Percentiles rank a stretch among this genome's conserved stretches.
Conservation (phyloP, 306 rosid species). For the Trifolium pratense region DNA sequence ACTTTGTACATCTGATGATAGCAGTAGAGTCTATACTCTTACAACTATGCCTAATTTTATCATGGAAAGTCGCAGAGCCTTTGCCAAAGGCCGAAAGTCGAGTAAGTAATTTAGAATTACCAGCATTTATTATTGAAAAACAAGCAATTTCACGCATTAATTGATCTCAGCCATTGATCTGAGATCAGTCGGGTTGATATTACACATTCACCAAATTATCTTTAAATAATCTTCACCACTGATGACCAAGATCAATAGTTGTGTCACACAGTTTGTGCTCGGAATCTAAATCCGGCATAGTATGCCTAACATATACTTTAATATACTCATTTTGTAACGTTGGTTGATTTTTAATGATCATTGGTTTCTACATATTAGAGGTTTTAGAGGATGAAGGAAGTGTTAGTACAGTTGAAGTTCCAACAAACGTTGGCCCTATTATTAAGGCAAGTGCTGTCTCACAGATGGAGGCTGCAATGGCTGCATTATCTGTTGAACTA, state of each 20-base stretch:
- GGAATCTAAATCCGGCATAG: background rate
- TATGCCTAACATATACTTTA: background rate
- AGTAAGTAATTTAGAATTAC: constrained; percentile 40
- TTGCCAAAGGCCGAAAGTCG: constrained; percentile 89
- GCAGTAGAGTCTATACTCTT: background rate
- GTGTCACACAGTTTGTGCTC: background rate
- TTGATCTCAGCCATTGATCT: background rate
- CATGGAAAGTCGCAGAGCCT: constrained; percentile 70
- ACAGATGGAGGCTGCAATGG: constrained; percentile 83
- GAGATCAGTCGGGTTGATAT: background rate
- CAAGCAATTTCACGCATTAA: background rate
- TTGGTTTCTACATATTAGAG: constrained; percentile 51
- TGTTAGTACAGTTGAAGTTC: constrained; percentile 56
- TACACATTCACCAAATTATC: background rate
- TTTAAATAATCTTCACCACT: background rate
- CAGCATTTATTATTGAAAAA: background rate
- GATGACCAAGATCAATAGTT: background rate
- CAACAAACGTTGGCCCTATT: constrained; percentile 67
- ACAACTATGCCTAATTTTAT: constrained; percentile 42
- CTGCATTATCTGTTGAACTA: constrained; percentile 74
- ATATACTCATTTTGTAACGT: background rate
- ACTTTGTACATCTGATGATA: background rate
- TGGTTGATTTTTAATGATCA: constrained; percentile 4
- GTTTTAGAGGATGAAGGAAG: constrained; percentile 76
- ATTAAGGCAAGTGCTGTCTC: constrained; percentile 71